Base-by-base conservation (phyloP, 352 stramenopile genomes). In the Phytophthora hybrid region DNA sequence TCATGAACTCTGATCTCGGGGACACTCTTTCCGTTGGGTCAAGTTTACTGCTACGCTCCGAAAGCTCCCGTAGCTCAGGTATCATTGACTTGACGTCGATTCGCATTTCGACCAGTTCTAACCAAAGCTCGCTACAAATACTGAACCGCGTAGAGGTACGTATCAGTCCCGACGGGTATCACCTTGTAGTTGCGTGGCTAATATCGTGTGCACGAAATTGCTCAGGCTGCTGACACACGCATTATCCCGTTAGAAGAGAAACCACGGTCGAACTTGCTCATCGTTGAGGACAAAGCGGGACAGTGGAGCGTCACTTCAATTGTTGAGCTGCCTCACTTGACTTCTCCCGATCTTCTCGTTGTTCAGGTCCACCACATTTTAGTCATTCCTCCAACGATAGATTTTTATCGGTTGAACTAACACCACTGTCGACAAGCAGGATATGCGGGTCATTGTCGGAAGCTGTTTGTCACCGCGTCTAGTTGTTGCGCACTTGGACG, bases 61-160 rank as follows among this genome's bases (percentile, higher is more conserved):
- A 63, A 53, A 74, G 18, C 10, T 26, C 19, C 7, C 37, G 31
- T 13, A 13, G 8, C 4, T 9, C 47, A 14, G 16, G 26, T 54
- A 75, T 84, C 26, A 57, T 87, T 21, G 72, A 87, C 44, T 65
- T 87, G 47, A 84, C 71, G 41, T 83, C 79, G 10, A 71, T 84
- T 37, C 79, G 79, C n/a, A 54, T 78, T 14, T 73, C 72, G 4
- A 59, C 69, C 21, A 77, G 47, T 18, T 87, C 69, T 19, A 68
- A 46, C n/a, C 60, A 60, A 49, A 78, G 65, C n/a, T 74, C 79
- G 14, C 69, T 87, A 13, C 79, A 80, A 72, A 80, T 87, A 59
- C 60, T 84, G 18, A 74, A 69, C 49, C 41, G 47, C 23, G 2
- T 47, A 16, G 73, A 77, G 63, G 69, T 80, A 66, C 44, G 57